phyloP scores from a whole-genome alignment of 1,284 basidiomycete genomes.

The Ceratobasidium sp. region DNA sequence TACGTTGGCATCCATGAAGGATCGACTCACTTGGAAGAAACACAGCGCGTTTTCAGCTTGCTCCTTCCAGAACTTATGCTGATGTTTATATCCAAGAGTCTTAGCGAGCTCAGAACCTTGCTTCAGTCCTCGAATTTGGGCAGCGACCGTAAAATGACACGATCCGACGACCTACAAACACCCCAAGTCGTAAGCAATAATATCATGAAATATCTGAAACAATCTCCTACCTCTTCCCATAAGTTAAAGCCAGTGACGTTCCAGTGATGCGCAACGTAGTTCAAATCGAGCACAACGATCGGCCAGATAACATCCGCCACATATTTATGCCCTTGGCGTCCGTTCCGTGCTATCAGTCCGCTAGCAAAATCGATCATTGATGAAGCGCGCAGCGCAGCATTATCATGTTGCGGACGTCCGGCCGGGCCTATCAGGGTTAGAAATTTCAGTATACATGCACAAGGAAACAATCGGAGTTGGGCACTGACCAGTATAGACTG shows the following conservation, averaged over 20 bases:
- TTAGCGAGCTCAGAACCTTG: slow-evolving; percentile 40
- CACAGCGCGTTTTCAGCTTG: slow-evolving; percentile 43
- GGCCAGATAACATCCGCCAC: slow-evolving; percentile 38
- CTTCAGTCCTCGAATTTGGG: slow-evolving; percentile 42
- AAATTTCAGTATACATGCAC: neutral
- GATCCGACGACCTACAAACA: slow-evolving; percentile 23
- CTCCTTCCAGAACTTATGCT: slow-evolving; percentile 21
- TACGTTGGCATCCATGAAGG: neutral
- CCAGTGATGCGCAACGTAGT: slow-evolving; percentile 42
- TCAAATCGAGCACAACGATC: slow-evolving; percentile 34
- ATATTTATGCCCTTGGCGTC: slow-evolving; percentile 28
- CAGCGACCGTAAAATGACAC: slow-evolving; percentile 45
- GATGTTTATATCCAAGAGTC: neutral
- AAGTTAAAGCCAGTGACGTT: slow-evolving; percentile 46
- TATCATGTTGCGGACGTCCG: slow-evolving; percentile 52
- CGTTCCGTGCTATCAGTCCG: slow-evolving; percentile 24
- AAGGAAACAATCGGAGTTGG: neutral
- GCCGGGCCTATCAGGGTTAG: slow-evolving; percentile 5
- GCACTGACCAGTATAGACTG: slow-evolving; percentile 47
- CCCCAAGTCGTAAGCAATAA: neutral
- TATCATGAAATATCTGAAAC: neutral
- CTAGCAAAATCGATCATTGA: slow-evolving; percentile 44
- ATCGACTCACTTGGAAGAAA: slow-evolving; percentile 43
- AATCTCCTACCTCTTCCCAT: slow-evolving; percentile 45
- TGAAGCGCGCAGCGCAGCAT: slow-evolving; percentile 48